Conservation (phyloP, 495 filamentous ascomycete species). For the Aspergillus saccharolyticus region DNA sequence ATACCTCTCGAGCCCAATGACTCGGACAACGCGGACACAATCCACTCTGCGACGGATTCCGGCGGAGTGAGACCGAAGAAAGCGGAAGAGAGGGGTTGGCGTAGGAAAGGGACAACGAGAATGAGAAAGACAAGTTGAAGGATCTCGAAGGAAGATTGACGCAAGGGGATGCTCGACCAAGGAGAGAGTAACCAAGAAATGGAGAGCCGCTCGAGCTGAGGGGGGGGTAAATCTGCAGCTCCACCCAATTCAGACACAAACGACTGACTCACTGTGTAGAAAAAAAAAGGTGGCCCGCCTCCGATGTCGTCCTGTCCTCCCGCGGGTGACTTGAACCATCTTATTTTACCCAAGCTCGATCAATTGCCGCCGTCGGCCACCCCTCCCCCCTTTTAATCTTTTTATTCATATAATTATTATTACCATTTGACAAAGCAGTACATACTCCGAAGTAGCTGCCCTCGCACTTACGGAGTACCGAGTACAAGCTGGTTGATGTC, state of each 20-base stretch:
- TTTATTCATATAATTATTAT: no score
- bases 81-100: conserved; percentile 16
- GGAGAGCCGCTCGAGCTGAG: no score
- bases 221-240: conserved; percentile 6
- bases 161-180: neutral
- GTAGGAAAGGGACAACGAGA: conserved; percentile 6
- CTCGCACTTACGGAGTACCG: no score
- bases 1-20: neutral
- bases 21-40: neutral
- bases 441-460: no score
- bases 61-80: conserved; percentile 6
- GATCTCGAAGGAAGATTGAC: conserved; percentile 10
- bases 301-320: conserved; percentile 33
- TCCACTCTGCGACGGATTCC: neutral
- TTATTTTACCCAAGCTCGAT: no score
- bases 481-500: no score
- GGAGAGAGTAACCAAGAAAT: neutral
- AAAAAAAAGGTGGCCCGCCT: conserved; percentile 9
- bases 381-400: no score
- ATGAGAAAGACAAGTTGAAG: conserved; percentile 11
- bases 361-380: no score
- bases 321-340: no score
- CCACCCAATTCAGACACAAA: conserved; percentile 4
- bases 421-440: no score
- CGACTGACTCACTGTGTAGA: conserved; percentile 9